Evolutionary conservation across 2,329 filamentous ascomycete species (phyloP).

Genomic region (Chrysoporthe puriensis): DNA sequence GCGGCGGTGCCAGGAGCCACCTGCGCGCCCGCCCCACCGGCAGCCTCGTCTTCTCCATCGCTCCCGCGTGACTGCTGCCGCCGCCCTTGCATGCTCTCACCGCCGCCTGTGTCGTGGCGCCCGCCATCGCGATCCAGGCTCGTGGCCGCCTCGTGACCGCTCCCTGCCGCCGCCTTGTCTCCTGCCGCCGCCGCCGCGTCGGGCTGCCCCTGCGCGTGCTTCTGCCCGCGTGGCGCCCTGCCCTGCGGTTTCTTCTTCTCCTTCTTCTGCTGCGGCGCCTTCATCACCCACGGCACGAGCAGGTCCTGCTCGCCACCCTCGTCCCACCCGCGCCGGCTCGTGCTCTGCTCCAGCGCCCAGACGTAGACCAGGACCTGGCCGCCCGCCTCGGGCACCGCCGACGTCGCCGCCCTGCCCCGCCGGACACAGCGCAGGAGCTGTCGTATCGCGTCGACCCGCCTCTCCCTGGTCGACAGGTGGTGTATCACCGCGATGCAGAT

Average conservation of each 20-base stretch:
- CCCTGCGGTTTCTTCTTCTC: slow-evolving; percentile 30
- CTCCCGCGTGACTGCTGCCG: slow-evolving; percentile 11
- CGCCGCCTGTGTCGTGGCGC: slow-evolving; percentile 21
- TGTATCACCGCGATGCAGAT: slow-evolving; percentile 95
- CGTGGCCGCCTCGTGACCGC: not conserved
- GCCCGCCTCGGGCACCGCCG: not conserved
- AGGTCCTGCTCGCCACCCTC: slow-evolving; percentile 84
- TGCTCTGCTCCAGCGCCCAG: slow-evolving; percentile 92
- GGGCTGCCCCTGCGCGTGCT: slow-evolving; percentile 6
- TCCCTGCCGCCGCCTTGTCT: not conserved
- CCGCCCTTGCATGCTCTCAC: slow-evolving; percentile 24
- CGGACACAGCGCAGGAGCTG: slow-evolving; percentile 71
- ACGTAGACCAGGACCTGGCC: slow-evolving; percentile 84
- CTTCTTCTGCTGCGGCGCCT: slow-evolving; percentile 37
- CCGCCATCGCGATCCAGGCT: not conserved
- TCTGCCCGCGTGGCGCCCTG: slow-evolving; percentile 6
- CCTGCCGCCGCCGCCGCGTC: slow-evolving; percentile 12
- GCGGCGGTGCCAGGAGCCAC: slow-evolving; percentile 9
- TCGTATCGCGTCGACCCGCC: slow-evolving; percentile 73
- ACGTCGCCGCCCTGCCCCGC: slow-evolving; percentile 42
- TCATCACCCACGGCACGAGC: slow-evolving; percentile 92
- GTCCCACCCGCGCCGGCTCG: slow-evolving; percentile 86
- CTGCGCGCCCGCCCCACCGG: not conserved
- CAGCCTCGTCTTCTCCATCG: not conserved
- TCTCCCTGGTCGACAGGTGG: slow-evolving; percentile 78